These are phyloP conservation scores for Microbotryomycetes sp. DNA, from an alignment of 1,284 basidiomycete species.

Conservation along the genomic window DNA sequence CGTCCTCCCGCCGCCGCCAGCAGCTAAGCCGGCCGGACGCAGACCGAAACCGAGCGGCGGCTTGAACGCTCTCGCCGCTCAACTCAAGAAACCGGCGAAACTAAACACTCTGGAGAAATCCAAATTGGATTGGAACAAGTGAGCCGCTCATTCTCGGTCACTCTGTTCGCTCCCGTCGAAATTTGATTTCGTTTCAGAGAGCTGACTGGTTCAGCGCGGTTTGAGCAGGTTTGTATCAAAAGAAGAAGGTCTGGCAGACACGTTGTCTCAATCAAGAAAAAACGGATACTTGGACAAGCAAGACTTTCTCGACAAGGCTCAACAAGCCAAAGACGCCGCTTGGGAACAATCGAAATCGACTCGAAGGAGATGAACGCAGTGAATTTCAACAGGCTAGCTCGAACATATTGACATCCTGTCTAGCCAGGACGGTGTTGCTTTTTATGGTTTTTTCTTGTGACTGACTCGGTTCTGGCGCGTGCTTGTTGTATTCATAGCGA, in stretches of 20 bases:
- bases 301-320: slow-evolving; percentile 66
- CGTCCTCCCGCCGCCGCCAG: slow-evolving; percentile 49
- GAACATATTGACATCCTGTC: too few species aligned
- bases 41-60: slow-evolving; percentile 43
- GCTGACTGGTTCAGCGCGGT: neutral
- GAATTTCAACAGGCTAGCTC: too few species aligned
- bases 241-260: slow-evolving; percentile 50
- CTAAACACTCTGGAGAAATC: slow-evolving; percentile 73
- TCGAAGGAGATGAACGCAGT: neutral
- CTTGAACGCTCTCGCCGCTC: slow-evolving; percentile 55
- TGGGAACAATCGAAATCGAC: slow-evolving; percentile 15
- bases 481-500: too few species aligned
- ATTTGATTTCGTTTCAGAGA: too few species aligned
- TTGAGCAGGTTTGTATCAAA: slow-evolving; percentile 40
- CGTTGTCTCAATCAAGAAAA: slow-evolving; percentile 61
- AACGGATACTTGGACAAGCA: slow-evolving; percentile 74
- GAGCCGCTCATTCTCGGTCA: slow-evolving; percentile 42
- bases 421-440: too few species aligned
- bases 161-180: neutral
- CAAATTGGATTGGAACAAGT: slow-evolving; percentile 65
- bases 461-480: too few species aligned
- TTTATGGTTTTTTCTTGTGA: too few species aligned
- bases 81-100: slow-evolving; percentile 57
- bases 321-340: slow-evolving; percentile 58
- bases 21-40: slow-evolving; percentile 61